Evolutionary conservation across 176 grass and related monocot genomes (phyloP).

Genomic region (Lolium rigidum): DNA sequence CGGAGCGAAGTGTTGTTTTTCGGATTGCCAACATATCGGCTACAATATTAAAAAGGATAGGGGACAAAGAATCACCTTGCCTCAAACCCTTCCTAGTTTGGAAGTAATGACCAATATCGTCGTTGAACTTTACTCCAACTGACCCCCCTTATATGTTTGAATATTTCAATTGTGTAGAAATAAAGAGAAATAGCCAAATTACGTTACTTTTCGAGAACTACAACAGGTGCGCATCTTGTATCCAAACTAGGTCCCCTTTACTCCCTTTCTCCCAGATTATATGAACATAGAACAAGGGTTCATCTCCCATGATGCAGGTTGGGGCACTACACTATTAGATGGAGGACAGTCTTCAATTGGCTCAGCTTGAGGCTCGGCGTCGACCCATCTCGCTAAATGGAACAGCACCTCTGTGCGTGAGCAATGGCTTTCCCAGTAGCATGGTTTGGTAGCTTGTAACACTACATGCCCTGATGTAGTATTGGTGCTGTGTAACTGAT

Average conservation of each 20-base stretch:
- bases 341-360: conserved; percentile 79
- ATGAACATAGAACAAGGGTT: neutral
- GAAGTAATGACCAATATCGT: too few species aligned
- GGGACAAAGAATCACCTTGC: too few species aligned
- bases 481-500: conserved; percentile 2
- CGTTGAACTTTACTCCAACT: too few species aligned
- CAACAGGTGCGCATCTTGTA: conserved; percentile 57
- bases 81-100: too few species aligned
- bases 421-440: neutral
- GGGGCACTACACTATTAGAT: conserved; percentile 87
- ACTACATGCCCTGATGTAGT: conserved; percentile 28
- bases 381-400: conserved; percentile 54
- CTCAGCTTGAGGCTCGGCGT: conserved; percentile 58
- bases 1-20: too few species aligned
- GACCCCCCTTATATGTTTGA: too few species aligned
- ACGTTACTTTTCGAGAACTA: conserved; percentile 11
- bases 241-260: neutral
- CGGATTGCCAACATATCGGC: too few species aligned
- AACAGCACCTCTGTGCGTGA: neutral
- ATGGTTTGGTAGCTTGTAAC: conserved; percentile 28
- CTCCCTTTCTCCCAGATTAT: neutral
- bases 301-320: conserved; percentile 49
- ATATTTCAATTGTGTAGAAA: too few species aligned
- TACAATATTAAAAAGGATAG: too few species aligned
- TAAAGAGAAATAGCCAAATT: too few species aligned